Percentiles rank a stretch among this genome's conserved stretches.
Conservation (phyloP, 345 rosid genomes). For the Iberis pinnata region DNA sequence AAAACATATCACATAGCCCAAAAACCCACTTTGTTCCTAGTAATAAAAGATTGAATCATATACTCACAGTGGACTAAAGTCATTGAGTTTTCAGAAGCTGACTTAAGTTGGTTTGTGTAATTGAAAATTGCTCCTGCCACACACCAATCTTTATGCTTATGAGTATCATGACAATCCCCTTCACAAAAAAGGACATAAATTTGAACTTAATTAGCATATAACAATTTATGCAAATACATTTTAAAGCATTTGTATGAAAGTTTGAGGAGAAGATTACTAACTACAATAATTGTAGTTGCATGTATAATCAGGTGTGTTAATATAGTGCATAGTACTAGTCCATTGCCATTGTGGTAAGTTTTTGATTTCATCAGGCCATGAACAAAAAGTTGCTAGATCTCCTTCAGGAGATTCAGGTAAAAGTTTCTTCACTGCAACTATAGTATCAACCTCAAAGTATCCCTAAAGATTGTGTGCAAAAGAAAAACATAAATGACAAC, state of each 20-base stretch:
- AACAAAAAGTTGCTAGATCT: constrained; percentile 78
- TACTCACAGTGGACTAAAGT: constrained; percentile 45
- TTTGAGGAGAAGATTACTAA: constrained; percentile 31
- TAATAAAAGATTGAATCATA: too few species aligned
- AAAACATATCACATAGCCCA: too few species aligned
- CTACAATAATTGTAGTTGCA: constrained; percentile 81
- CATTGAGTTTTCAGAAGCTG: constrained; percentile 33
- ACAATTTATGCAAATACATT: not conserved
- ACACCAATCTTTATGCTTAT: constrained; percentile 51
- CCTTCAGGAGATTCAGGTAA: constrained; percentile 77
- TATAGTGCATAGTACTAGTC: constrained; percentile 81
- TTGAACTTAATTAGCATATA: too few species aligned
- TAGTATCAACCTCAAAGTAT: constrained; percentile 57
- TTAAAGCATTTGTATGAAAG: too few species aligned
- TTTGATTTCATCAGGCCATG: constrained; percentile 83
- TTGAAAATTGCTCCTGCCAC: constrained; percentile 86
- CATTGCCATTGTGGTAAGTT: constrained; percentile 49
- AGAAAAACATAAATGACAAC: not conserved
- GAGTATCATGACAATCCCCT: constrained; percentile 91
- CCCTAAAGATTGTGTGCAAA: too few species aligned
- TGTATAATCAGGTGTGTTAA: constrained; percentile 85
- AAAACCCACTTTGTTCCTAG: too few species aligned
- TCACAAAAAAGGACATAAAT: constrained; percentile 27
- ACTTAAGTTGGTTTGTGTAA: constrained; percentile 66
- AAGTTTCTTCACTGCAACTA: constrained; percentile 56